These are phyloP conservation scores for Colletotrichum simmondsii DNA, from an alignment of 2,329 filamentous ascomycete genomes.

Conservation along the genomic window DNA sequence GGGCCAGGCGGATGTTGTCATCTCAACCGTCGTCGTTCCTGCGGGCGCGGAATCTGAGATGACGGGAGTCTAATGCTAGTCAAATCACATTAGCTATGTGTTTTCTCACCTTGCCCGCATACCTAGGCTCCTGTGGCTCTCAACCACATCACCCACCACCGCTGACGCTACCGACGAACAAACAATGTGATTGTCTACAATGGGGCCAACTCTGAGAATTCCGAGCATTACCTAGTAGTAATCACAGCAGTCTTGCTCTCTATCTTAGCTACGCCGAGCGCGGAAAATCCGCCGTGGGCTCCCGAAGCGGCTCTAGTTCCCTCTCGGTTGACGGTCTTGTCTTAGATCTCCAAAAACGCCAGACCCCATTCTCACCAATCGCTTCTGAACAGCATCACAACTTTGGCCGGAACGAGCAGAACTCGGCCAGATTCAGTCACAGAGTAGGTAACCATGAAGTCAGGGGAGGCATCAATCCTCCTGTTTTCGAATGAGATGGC, in stretches of 20 bases:
- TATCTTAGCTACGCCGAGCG: background rate
- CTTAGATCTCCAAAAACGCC: conserved; percentile 4
- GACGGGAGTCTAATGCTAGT: background rate
- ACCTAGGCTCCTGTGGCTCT: background rate
- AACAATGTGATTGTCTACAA: conserved; percentile 26
- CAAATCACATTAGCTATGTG: background rate
- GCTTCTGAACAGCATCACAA: background rate
- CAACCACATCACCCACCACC: background rate
- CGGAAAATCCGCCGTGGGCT: background rate
- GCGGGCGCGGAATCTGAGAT: background rate
- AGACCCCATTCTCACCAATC: background rate
- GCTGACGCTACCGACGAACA: background rate
- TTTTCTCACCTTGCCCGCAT: background rate
- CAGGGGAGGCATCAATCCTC: background rate
- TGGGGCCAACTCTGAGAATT: background rate
- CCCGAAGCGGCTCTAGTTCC: conserved; percentile 4
- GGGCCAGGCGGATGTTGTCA: conserved; percentile 6
- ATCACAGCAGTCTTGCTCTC: background rate
- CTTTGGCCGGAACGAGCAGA: conserved; percentile 23
- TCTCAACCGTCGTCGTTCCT: conserved; percentile 9
- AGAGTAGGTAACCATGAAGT: conserved; percentile 9
- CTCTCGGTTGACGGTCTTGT: conserved; percentile 24
- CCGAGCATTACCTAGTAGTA: background rate
- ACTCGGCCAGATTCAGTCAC: conserved; percentile 9
- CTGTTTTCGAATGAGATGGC: conserved; percentile 8